phyloP scores from a whole-genome alignment of 352 stramenopile genomes.

The Globisporangium cystogenes region DNA sequence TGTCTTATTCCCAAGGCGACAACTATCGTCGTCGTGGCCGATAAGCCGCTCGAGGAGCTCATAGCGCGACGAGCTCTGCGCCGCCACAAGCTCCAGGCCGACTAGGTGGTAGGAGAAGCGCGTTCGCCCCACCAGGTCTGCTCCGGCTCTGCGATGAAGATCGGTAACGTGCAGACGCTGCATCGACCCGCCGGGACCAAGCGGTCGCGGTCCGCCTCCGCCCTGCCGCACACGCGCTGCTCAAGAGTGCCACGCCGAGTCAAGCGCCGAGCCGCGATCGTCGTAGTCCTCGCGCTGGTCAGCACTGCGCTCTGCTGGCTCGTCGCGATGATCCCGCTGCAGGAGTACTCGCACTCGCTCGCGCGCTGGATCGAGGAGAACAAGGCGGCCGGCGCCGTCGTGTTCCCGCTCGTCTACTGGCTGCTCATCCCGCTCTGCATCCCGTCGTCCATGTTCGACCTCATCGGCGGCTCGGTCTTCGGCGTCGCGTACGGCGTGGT shows the following conservation, averaged over 20 bases:
- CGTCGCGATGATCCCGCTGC: conserved; percentile 32
- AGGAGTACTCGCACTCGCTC: conserved; percentile 21
- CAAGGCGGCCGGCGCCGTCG: conserved; percentile 28
- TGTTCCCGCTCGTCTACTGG: conserved; percentile 52
- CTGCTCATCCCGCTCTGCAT: conserved; percentile 60
- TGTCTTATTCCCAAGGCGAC: not conserved
- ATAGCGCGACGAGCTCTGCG: not conserved
- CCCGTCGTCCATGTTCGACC: conserved; percentile 59
- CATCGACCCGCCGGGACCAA: not conserved
- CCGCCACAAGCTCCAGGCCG: not conserved
- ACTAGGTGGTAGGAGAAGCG: not conserved
- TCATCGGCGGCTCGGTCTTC: conserved; percentile 60
- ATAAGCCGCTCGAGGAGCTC: not conserved
- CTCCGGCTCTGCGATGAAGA: not conserved
- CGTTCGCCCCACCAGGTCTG: not conserved
- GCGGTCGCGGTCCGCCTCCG: not conserved
- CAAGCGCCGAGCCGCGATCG: conserved; percentile 24
- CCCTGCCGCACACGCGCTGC: not conserved
- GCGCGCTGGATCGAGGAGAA: conserved; percentile 49
- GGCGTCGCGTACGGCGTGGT: conserved; percentile 35
- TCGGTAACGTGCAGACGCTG: not conserved
- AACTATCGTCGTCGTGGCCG: not conserved
- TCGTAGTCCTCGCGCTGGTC: conserved; percentile 7
- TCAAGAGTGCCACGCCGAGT: conserved; percentile 4
- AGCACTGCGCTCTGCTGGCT: conserved; percentile 15